phyloP scores from a whole-genome alignment of 192 early-diverging fungal genomes.

The Spinellus fusiger region DNA sequence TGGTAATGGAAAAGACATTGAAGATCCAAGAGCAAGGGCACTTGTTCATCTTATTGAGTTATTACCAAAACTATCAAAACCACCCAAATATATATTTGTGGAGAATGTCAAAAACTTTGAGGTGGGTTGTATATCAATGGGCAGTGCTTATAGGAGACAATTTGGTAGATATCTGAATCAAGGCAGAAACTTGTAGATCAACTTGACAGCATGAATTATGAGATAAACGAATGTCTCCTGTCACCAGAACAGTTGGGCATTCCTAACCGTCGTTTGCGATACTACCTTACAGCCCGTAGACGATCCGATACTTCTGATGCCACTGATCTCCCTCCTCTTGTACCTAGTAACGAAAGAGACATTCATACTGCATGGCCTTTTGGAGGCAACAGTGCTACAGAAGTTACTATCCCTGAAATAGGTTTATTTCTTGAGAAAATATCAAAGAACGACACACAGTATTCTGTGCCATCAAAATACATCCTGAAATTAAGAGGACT shows the following conservation, averaged over 20 bases:
- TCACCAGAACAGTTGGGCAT: constrained; percentile 67
- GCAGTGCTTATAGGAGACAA: neutral
- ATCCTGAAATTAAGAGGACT: constrained; percentile 43
- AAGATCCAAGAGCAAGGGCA: constrained; percentile 63
- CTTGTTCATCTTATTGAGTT: constrained; percentile 66
- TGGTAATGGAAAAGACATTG: constrained; percentile 71
- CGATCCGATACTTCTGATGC: too few relatives aligned
- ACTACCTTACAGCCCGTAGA: constrained; percentile 60
- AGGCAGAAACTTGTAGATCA: constrained; percentile 48
- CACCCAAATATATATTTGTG: constrained; percentile 59
- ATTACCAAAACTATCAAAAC: constrained; percentile 43
- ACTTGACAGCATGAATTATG: constrained; percentile 50
- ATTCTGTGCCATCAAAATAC: constrained; percentile 34
- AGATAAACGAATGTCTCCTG: constrained; percentile 64
- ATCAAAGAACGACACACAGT: constrained; percentile 16
- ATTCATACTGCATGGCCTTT: constrained; percentile 46
- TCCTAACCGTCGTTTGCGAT: constrained; percentile 73
- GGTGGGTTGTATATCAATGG: constrained; percentile 31
- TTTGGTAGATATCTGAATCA: constrained; percentile 49
- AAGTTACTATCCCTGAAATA: constrained; percentile 18
- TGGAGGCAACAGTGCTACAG: constrained; percentile 22
- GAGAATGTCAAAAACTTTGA: constrained; percentile 83
- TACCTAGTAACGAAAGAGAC: neutral
- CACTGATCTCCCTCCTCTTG: too few relatives aligned
- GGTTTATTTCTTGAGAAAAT: constrained; percentile 24